These are phyloP conservation scores for Acanthamoeba triangularis DNA, from an alignment of 208 protist species.

Conservation along the genomic window DNA sequence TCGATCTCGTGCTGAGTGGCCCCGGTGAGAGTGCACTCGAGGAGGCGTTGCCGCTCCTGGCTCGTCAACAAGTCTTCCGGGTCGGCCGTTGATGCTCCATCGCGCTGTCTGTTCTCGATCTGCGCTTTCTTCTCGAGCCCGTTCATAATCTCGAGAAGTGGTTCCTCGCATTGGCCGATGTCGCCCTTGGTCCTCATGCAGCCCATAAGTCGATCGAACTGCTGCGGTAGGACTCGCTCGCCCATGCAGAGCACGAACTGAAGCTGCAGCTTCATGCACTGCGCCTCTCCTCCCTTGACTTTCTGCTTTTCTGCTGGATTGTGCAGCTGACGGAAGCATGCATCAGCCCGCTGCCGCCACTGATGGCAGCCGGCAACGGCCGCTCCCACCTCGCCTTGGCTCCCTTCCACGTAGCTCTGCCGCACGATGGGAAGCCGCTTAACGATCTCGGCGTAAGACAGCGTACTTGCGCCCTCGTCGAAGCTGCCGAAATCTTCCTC, in stretches of 20 bases:
- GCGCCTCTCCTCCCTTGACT: neutral
- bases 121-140: conserved; percentile 7
- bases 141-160: neutral
- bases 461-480: neutral
- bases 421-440: neutral
- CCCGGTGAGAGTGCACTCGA: conserved; percentile 6
- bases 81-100: neutral
- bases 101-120: conserved; percentile 15
- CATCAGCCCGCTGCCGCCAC: neutral
- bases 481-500: neutral
- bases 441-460: conserved; percentile 19
- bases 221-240: neutral
- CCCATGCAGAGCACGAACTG: conserved; percentile 47
- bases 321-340: neutral
- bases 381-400: neutral
- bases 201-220: neutral
- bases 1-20: conserved; percentile 37
- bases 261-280: conserved; percentile 16
- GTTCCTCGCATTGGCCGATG: conserved; percentile 11
- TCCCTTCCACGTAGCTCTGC: conserved; percentile 36
- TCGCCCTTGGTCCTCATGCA: conserved; percentile 17
- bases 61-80: neutral
- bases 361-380: neutral
- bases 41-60: neutral
- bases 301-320: neutral